Evolutionary conservation across 345 rosid genomes (phyloP), one percentile per base, ranked within the genome.

Genomic region (Gossypium anomalum): DNA sequence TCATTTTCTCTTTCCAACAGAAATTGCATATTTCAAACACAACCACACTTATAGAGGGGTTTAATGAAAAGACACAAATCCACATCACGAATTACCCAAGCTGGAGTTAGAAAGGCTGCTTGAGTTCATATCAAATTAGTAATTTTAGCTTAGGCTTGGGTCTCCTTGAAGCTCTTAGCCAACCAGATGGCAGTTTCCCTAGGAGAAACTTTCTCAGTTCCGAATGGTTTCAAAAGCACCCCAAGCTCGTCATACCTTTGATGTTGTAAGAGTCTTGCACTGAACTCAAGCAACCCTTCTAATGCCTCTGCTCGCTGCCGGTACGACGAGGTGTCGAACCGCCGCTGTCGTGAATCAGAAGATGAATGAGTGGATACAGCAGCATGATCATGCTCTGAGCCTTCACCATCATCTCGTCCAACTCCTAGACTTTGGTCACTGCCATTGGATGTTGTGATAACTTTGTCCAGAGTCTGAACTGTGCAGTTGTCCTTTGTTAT

Each of bases 181-280:
- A 95, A 65, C 99, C 97, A 95, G 67, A 95, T 95, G 14, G 99
- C 99, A 34, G 99, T 95, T 79, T 95, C 98, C 76, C 98, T 86
- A 0, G 99, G 88, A 11, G 99, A 95, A 62, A 89, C 98, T 76
- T 90, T 95, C 83, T 93, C 98, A 0, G 92, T 89, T 17, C 99
- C 99, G 55, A 95, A 95, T 48, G 99, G 99, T 85, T 89, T 93
- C 60, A 95, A 85, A 34, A 95, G 75, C 78, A 95, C 98, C 8
- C 88, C 91, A 0, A 95, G 98, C 85, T 95, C 98, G 0, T 90
- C 97, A 55, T 87, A 91, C 78, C 93, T 86, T 77, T 87, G 86
- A 34, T 93, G 89, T 69, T 86, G 86, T 80, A 95, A 72, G 15
- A 95, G 86, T 79, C 91, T 82, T 10, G 99, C 98, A 45, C 98